Base-by-base conservation (phyloP, 2,329 filamentous ascomycete species). In the Paecilomyces variotii region DNA sequence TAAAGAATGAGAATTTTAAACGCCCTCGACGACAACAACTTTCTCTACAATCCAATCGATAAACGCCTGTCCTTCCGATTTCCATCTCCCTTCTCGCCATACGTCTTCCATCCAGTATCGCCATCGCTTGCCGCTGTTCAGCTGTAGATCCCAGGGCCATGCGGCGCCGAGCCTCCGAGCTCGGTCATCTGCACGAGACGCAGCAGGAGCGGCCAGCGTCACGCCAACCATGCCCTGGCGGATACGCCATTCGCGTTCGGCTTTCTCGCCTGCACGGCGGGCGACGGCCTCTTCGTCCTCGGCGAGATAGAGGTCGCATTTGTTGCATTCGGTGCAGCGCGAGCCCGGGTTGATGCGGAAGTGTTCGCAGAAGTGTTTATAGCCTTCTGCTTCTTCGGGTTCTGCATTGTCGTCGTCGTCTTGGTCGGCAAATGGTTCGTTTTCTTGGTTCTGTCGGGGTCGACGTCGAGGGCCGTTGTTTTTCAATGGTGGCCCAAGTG, bases 301-400 rank as follows among this genome's bases (percentile, higher is more conserved):
- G 76, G 87, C 89, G 51, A 78, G 73, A 65, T 84, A 85, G 10
- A 93, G 80, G 68, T 91, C 91, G 74, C 89, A 93, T 67, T 85
- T 86, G 50, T 87, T 86, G 75, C 94, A 97, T 72, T 95, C 86
- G 1, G 73, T 80, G 72, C 94, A 99, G 12, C 81, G 79, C 12
- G 84, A 82, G 54, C 92, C 91, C 0, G 88, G 90, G 61, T 89
- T 83, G 9, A 90, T 87, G 7, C 94, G 84, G 72, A 97, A 97
- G 75, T 97, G 94, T 71, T 96, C 89, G 72, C 94, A 99, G 70
- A 97, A 99, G 74, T 99, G 94, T 45, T 86, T 82, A 73, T 99
- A 97, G 0, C 93, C 92, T 71, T 92, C 87, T 2, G 77, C 76
- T 55, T 83, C 78, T 19, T 82, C 75, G 54, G 59, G 60, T 35